These are phyloP conservation scores for Kickxella alabastrina DNA, from an alignment of 192 early-diverging fungal species.

Conservation along the genomic window DNA sequence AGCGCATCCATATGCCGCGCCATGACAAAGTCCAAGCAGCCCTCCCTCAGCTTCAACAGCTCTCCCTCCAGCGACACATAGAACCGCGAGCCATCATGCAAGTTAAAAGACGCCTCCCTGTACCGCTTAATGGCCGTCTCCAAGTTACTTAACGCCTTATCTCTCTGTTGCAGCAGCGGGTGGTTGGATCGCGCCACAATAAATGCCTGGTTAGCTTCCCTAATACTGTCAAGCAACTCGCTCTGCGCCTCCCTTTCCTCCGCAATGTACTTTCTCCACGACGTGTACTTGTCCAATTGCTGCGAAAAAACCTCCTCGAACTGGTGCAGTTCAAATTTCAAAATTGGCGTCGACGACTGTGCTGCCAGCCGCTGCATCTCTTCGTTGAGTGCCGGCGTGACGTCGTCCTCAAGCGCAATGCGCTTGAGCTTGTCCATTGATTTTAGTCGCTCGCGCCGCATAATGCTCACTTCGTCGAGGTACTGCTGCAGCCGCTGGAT, in stretches of 20 bases:
- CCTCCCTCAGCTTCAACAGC: conserved; percentile 57
- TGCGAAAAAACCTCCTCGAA: conserved; percentile 73
- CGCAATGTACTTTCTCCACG: conserved; percentile 55
- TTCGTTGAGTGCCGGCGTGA: conserved; percentile 64
- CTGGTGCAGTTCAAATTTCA: conserved; percentile 71
- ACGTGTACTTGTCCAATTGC: conserved; percentile 69
- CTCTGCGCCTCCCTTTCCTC: conserved; percentile 62
- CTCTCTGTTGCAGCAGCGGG: conserved; percentile 60
- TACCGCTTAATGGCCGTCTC: conserved; percentile 72
- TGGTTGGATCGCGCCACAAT: conserved; percentile 59
- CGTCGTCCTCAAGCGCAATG: conserved; percentile 70
- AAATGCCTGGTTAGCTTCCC: conserved; percentile 65
- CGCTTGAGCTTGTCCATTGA: conserved; percentile 66
- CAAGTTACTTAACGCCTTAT: conserved; percentile 72
- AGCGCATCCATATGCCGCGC: conserved; percentile 64
- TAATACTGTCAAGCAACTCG: conserved; percentile 56
- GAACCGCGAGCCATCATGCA: conserved; percentile 74
- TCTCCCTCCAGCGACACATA: conserved; percentile 67
- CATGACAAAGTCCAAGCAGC: conserved; percentile 68
- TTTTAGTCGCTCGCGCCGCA: conserved; percentile 57
- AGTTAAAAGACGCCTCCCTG: conserved; percentile 67
- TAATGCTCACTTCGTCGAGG: conserved; percentile 55
- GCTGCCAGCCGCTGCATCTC: conserved; percentile 64
- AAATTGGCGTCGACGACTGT: conserved; percentile 52
- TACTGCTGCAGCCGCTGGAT: conserved; percentile 59